Evolutionary conservation across 2,329 filamentous ascomycete species (phyloP).

Genomic region (Exophiala oligosperma): DNA sequence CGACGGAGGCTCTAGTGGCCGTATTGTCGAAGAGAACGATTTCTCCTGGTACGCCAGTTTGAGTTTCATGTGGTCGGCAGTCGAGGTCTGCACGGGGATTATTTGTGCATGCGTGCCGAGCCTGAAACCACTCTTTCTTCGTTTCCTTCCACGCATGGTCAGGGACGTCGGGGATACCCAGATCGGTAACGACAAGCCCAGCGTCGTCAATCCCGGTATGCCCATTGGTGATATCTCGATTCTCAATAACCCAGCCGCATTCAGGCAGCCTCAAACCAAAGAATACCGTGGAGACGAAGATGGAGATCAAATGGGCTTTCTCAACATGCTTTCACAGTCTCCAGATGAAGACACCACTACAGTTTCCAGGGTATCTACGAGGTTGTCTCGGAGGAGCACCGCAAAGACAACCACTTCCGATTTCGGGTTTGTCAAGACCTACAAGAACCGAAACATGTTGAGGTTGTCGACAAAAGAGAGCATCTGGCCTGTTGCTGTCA

Average conservation of each 20-base stretch:
- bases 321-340: slow-evolving; percentile 29
- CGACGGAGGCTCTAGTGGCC: slow-evolving; percentile 25
- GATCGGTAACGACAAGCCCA: slow-evolving; percentile 17
- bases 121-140: slow-evolving; percentile 78
- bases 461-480: slow-evolving; percentile 59
- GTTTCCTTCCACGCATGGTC: slow-evolving; percentile 58
- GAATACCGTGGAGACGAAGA: slow-evolving; percentile 27
- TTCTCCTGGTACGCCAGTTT: slow-evolving; percentile 75
- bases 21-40: slow-evolving; percentile 36
- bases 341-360: slow-evolving; percentile 6
- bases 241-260: slow-evolving; percentile 30
- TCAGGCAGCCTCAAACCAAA: slow-evolving; percentile 19
- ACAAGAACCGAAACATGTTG: slow-evolving; percentile 58
- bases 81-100: slow-evolving; percentile 89
- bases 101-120: slow-evolving; percentile 91
- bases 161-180: slow-evolving; percentile 44
- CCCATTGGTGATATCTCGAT: slow-evolving; percentile 17
- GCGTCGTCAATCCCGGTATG: slow-evolving; percentile 8
- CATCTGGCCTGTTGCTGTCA: slow-evolving; percentile 59
- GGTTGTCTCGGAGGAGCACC: slow-evolving; percentile 34
- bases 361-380: slow-evolving; percentile 30
- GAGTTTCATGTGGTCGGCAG: slow-evolving; percentile 89
- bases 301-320: slow-evolving; percentile 30
- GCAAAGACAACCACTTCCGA: slow-evolving; percentile 38
- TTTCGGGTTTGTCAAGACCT: slow-evolving; percentile 65